These are phyloP conservation scores for Daldinia caldariorum DNA, from an alignment of 495 filamentous ascomycete genomes.

Conservation along the genomic window DNA sequence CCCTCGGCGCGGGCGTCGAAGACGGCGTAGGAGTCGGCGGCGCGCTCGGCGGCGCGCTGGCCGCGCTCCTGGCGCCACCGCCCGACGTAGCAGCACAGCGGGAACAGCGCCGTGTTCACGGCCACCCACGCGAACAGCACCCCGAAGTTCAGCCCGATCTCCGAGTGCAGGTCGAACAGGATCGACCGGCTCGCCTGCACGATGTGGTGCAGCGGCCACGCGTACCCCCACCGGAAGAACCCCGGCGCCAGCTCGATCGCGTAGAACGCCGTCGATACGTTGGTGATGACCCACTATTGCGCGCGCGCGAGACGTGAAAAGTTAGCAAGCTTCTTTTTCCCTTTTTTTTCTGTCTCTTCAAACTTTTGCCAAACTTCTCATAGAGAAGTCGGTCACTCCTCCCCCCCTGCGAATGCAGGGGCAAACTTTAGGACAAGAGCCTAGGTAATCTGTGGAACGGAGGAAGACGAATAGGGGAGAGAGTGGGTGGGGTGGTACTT, in stretches of 20 bases:
- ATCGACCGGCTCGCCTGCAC: slow-evolving; percentile 71
- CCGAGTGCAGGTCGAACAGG: slow-evolving; percentile 69
- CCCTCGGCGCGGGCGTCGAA: slow-evolving; percentile 28
- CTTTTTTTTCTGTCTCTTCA: neutral
- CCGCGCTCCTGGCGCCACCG: slow-evolving; percentile 63
- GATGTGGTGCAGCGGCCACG: slow-evolving; percentile 75
- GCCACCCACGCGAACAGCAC: slow-evolving; percentile 70
- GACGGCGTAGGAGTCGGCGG: slow-evolving; percentile 29
- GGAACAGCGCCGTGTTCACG: slow-evolving; percentile 65
- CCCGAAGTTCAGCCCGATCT: slow-evolving; percentile 72
- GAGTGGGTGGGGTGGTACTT: slow-evolving; percentile 1
- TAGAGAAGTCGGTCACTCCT: neutral
- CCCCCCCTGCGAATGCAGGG: neutral
- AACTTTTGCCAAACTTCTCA: neutral
- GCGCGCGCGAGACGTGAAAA: neutral
- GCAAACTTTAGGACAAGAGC: neutral
- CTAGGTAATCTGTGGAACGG: neutral
- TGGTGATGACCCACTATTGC: slow-evolving; percentile 74
- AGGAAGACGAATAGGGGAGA: neutral
- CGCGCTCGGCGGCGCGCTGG: slow-evolving; percentile 42
- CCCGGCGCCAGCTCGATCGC: slow-evolving; percentile 64
- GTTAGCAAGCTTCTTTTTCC: slow-evolving; percentile 4
- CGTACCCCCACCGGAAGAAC: slow-evolving; percentile 76
- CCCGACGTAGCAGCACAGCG: slow-evolving; percentile 68
- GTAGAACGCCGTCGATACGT: slow-evolving; percentile 74